Percentiles rank a stretch among this genome's conserved stretches.
phyloP scores from a whole-genome alignment of 1,284 basidiomycete genomes.

The Malassezia brasiliensis region DNA sequence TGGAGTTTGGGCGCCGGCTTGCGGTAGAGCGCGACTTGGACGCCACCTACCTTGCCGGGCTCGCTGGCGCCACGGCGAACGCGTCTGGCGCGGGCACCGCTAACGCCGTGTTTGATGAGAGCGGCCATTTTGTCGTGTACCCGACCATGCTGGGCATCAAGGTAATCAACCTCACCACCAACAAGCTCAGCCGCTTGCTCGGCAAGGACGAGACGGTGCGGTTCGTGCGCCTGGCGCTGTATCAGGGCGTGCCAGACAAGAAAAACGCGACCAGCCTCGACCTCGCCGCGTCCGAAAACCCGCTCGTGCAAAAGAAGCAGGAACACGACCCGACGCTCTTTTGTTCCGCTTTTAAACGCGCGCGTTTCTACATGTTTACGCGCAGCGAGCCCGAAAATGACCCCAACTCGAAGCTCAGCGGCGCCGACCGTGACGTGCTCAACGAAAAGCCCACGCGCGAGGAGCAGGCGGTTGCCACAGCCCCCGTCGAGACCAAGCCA shows the following conservation, averaged over 20 bases:
- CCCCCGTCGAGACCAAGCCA: conserved; percentile 54
- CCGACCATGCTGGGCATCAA: conserved; percentile 90
- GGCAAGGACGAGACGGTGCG: conserved; percentile 91
- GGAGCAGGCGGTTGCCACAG: conserved; percentile 77
- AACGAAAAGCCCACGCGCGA: conserved; percentile 95
- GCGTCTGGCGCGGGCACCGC: conserved; percentile 27
- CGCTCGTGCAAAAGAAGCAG: conserved; percentile 62
- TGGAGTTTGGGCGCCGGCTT: conserved; percentile 95
- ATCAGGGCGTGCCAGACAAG: conserved; percentile 86
- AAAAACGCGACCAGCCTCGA: conserved; percentile 75
- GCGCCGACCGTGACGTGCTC: conserved; percentile 86
- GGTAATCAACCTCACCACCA: conserved; percentile 88
- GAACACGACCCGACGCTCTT: conserved; percentile 82
- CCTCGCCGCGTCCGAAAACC: conserved; percentile 90
- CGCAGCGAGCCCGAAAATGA: conserved; percentile 81
- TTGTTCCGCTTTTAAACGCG: conserved; percentile 82
- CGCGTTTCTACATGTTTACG: conserved; percentile 94
- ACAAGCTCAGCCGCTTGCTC: conserved; percentile 76
- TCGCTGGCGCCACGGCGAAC: conserved; percentile 50
- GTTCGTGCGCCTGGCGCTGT: conserved; percentile 77
- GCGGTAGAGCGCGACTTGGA: conserved; percentile 87
- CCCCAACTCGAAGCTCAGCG: conserved; percentile 48
- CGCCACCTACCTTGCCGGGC: conserved; percentile 53
- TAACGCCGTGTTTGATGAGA: conserved; percentile 88
- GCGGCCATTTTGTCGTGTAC: conserved; percentile 83